These are phyloP conservation scores for Leptographium radiaticola DNA, from an alignment of 2,329 filamentous ascomycete species.

Conservation along the genomic window DNA sequence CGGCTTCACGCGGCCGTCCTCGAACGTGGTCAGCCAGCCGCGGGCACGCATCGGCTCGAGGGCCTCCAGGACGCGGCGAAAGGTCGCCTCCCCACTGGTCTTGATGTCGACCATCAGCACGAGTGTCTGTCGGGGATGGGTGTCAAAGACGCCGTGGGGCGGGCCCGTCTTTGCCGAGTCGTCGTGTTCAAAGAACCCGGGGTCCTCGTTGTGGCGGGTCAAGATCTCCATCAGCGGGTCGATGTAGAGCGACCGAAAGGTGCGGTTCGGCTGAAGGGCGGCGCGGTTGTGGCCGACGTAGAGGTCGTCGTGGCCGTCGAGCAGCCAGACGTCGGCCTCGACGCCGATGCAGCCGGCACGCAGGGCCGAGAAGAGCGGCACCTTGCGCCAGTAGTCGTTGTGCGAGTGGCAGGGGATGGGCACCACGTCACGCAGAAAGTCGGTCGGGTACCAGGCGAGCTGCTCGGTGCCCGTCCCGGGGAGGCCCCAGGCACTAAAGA, in stretches of 20 bases:
- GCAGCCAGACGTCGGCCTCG: constrained; percentile 54
- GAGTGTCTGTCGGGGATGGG: constrained; percentile 37
- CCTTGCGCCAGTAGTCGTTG: constrained; percentile 57
- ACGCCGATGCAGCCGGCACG: constrained; percentile 45
- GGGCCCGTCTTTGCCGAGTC: constrained; percentile 19
- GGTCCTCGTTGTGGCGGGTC: constrained; percentile 26
- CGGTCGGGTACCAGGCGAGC: constrained; percentile 32
- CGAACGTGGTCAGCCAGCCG: constrained; percentile 42
- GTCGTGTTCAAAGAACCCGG: constrained; percentile 12
- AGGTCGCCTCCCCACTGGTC: constrained; percentile 36
- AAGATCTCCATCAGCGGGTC: constrained; percentile 49
- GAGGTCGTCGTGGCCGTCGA: constrained; percentile 11
- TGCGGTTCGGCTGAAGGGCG: constrained; percentile 39
- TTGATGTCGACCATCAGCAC: constrained; percentile 60
- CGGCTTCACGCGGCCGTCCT: constrained; percentile 33
- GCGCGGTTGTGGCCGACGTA: constrained; percentile 45
- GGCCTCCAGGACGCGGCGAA: constrained; percentile 37
- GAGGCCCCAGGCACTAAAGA: constrained; percentile 22
- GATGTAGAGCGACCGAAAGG: constrained; percentile 50
- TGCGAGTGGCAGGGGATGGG: constrained; percentile 38
- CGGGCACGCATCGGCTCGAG: constrained; percentile 44
- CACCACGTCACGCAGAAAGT: constrained; percentile 32
- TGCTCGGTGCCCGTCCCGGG: constrained; percentile 23
- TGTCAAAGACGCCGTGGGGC: constrained; percentile 44
- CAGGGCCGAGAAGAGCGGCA: constrained; percentile 50